Percentiles rank a stretch among this genome's conserved stretches.
Conservation (phyloP, 129 eudicot genomes). For the Erigeron canadensis region DNA sequence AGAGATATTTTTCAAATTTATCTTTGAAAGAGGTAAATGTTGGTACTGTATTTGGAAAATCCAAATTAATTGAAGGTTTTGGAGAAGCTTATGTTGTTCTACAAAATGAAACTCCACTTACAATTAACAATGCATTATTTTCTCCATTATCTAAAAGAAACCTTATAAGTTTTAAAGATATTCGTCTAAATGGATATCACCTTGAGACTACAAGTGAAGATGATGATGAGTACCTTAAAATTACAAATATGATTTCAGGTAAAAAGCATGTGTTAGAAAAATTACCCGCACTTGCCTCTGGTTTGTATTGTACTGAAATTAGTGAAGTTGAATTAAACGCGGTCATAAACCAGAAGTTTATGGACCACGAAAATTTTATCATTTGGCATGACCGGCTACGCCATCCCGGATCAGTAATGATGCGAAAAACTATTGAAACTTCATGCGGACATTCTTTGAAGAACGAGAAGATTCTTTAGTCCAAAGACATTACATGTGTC, state of each 20-base stretch:
- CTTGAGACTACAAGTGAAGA: background rate
- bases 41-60: background rate
- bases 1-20: background rate
- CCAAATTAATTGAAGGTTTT: background rate
- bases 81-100: background rate
- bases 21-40: background rate
- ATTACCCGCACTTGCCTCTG: background rate
- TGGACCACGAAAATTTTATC: background rate
- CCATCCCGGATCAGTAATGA: background rate
- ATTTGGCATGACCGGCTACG: conserved; percentile 29
- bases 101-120: background rate
- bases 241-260: background rate
- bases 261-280: background rate
- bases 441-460: background rate
- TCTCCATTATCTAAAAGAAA: conserved; percentile 9
- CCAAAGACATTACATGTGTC: background rate
- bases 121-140: background rate
- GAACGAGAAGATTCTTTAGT: background rate
- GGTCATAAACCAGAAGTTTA: background rate
- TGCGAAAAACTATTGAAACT: background rate
- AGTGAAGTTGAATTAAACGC: background rate
- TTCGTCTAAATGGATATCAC: background rate
- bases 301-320: background rate
- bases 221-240: background rate
- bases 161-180: background rate